Conservation (phyloP, 2,329 filamentous ascomycete species). For the Myriangium duriaei region DNA sequence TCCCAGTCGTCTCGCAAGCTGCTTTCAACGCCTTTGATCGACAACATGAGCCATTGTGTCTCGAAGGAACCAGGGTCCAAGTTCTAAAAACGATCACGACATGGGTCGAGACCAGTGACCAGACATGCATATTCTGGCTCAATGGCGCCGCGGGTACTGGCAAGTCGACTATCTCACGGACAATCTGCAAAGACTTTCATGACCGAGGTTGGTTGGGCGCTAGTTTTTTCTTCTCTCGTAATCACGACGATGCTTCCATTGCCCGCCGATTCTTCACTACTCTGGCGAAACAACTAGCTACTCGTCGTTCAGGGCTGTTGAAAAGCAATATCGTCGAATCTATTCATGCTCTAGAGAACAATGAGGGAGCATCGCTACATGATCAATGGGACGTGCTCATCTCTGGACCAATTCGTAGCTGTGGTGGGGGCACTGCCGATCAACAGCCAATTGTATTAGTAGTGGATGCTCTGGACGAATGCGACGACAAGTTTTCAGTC, state of each 20-base stretch:
- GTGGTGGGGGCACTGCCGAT: too few relatives aligned
- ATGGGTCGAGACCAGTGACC: background rate
- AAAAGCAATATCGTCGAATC: too few relatives aligned
- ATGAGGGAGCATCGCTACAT: too few relatives aligned
- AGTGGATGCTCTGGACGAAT: too few relatives aligned
- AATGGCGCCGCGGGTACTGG: constrained; percentile 22
- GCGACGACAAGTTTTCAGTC: too few relatives aligned
- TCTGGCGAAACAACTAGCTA: background rate
- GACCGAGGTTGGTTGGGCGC: constrained; percentile 11
- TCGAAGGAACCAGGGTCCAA: background rate
- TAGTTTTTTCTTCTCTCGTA: constrained; percentile 16
- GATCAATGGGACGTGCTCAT: too few relatives aligned
- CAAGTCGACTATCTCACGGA: constrained; percentile 24
- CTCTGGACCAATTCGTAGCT: too few relatives aligned
- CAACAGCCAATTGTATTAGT: too few relatives aligned
- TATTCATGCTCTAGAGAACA: too few relatives aligned
- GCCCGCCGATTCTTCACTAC: background rate
- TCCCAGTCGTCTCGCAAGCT: background rate
- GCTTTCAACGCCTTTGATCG: background rate
- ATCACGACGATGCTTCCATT: background rate
- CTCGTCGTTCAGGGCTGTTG: too few relatives aligned
- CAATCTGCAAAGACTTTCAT: constrained; percentile 16
- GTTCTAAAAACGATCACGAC: background rate
- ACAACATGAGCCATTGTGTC: background rate
- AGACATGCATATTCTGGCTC: constrained; percentile 21